These are phyloP conservation scores for Yamadazyma triangularis DNA, from an alignment of 1,139 yeast species.

Conservation along the genomic window DNA sequence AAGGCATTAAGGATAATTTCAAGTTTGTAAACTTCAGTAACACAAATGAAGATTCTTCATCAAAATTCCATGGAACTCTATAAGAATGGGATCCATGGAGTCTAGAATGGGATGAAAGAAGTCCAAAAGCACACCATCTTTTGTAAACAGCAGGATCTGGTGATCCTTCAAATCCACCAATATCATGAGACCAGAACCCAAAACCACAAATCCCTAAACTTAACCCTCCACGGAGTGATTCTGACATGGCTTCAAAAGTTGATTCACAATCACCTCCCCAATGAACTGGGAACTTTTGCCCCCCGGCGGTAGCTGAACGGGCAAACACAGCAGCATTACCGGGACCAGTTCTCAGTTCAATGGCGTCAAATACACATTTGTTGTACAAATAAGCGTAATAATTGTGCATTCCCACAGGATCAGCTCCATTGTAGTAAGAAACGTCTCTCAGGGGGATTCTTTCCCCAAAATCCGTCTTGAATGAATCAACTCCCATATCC, in stretches of 20 bases:
- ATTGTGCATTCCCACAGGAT: constrained; percentile 32
- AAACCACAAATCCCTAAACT: constrained; percentile 25
- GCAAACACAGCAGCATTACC: constrained; percentile 30
- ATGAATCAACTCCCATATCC: constrained; percentile 29
- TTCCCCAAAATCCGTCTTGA: constrained; percentile 36
- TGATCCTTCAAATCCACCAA: constrained; percentile 34
- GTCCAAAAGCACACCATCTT: constrained; percentile 34
- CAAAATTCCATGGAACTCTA: constrained; percentile 35
- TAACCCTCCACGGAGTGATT: constrained; percentile 30
- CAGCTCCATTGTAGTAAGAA: constrained; percentile 18
- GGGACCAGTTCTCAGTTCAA: constrained; percentile 21
- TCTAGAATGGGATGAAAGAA: constrained; percentile 30
- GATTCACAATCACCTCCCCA: constrained; percentile 39
- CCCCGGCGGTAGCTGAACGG: constrained; percentile 30
- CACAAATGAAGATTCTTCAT: constrained; percentile 26
- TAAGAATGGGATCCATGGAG: constrained; percentile 30
- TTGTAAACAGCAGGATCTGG: constrained; percentile 32
- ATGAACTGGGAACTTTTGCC: constrained; percentile 34
- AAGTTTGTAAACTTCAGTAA: constrained; percentile 25
- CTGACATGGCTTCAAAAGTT: constrained; percentile 34
- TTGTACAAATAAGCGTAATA: constrained; percentile 29
- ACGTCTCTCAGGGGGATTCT: constrained; percentile 27
- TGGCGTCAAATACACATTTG: constrained; percentile 26
- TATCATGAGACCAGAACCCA: constrained; percentile 37
- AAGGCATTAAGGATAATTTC: constrained; percentile 28